Base-by-base conservation (phyloP, 805 yeast species). In the Soucietia sequanensis region DNA sequence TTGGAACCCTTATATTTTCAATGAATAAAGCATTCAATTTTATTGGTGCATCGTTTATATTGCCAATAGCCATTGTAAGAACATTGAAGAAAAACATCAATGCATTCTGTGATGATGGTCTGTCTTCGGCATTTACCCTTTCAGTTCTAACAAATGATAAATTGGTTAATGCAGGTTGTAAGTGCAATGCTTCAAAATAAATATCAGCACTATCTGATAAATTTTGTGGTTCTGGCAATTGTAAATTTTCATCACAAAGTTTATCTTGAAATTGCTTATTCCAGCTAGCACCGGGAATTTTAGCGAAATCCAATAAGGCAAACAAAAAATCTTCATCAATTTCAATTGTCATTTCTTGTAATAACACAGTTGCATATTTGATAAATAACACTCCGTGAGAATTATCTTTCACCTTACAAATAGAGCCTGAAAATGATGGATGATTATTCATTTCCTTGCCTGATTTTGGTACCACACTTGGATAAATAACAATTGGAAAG, bases 31-130 rank as follows among this genome's bases (percentile, higher is more conserved):
- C 89, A 51, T 91, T 88, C 55, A 93, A 65, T 50, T 84, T 77
- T 28, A 93, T 85, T 1, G 98, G 98, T 0, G 99, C 99, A 59
- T 93, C 97, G 54, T 91, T 91, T 41, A 95, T 86, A 56, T 91
- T 93, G 17, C 98, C 99, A 43, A 93, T 78, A 0, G 99, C 95
- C 97, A 91, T 90, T 0, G 97, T 89, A 40, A 93, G 66, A 24
- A 91, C 80, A 56, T 93, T 88, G 46, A 87, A 70, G 43, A 88
- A 78, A 56, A 85, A 84, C 75, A 82, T 75, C 32, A 90, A 55
- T 0, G 93, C 69, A 44, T 80, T 82, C 30, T 78, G 80, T 2
- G 84, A 65, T 2, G 75, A 56, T 0, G 68, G 62, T 9, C 80
- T 74, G 36, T 81, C 87, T 36, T 78, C 84, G 4, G 76, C 80